Evolutionary conservation across 1,284 basidiomycete species (phyloP).

Genomic region (Moesziomyces globuligerus): DNA sequence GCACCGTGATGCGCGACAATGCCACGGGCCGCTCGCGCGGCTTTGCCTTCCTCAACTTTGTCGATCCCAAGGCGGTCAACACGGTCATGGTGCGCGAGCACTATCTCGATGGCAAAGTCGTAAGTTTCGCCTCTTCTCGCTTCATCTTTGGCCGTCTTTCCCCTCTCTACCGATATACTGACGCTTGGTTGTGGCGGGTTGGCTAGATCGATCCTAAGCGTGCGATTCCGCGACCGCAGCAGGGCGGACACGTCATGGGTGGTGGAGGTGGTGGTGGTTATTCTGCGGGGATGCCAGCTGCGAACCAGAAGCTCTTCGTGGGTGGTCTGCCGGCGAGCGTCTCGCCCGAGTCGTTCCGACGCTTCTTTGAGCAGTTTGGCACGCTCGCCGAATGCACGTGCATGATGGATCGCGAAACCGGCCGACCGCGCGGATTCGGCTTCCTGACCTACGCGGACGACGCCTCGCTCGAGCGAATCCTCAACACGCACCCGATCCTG

Average conservation of each 20-base stretch:
- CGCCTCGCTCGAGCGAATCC: slow-evolving; percentile 78
- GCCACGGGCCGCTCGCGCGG: slow-evolving; percentile 84
- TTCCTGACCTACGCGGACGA: slow-evolving; percentile 93
- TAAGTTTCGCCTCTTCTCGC: slow-evolving; percentile 69
- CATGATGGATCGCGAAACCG: slow-evolving; percentile 97
- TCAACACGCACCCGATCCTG: slow-evolving; percentile 62
- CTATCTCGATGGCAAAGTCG: slow-evolving; percentile 90
- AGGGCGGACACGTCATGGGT: slow-evolving; percentile 24
- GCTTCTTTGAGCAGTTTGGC: slow-evolving; percentile 88
- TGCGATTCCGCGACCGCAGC: slow-evolving; percentile 81
- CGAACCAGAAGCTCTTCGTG: slow-evolving; percentile 78
- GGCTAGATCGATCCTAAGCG: slow-evolving; percentile 96
- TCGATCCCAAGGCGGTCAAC: slow-evolving; percentile 84
- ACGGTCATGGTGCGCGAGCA: slow-evolving; percentile 87
- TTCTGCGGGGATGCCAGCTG: no score
- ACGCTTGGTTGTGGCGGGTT: not conserved
- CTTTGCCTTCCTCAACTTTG: slow-evolving; percentile 93
- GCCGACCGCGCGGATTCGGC: slow-evolving; percentile 94
- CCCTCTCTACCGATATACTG: no score
- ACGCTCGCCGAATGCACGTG: slow-evolving; percentile 95
- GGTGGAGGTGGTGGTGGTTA: slow-evolving; percentile 1
- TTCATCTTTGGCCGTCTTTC: not conserved
- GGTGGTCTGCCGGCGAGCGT: slow-evolving; percentile 90
- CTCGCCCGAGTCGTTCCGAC: slow-evolving; percentile 90
- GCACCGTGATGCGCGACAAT: slow-evolving; percentile 95